Evolutionary conservation across 2,329 filamentous ascomycete species (phyloP).

Genomic region (Colletotrichum tofieldiae): DNA sequence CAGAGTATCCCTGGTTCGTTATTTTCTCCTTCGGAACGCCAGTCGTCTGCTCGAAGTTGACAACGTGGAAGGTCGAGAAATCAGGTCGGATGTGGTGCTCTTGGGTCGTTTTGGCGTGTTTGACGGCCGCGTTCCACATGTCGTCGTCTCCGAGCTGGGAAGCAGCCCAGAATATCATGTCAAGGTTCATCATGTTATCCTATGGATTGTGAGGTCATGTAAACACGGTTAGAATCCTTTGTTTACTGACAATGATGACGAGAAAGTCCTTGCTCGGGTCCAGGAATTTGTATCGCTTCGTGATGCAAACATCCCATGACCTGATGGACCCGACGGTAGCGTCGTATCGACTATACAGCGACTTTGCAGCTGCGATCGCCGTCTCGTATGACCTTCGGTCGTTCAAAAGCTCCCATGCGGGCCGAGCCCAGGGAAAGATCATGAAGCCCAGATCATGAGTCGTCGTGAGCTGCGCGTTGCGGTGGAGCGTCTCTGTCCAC

Average conservation of each 20-base stretch:
- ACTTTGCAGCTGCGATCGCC: constrained; percentile 53
- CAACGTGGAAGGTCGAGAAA: constrained; percentile 57
- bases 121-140: constrained; percentile 54
- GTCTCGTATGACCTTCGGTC: constrained; percentile 55
- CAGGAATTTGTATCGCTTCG: constrained; percentile 55
- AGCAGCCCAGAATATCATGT: constrained; percentile 60
- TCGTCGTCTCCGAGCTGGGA: constrained; percentile 49
- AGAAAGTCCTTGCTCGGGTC: constrained; percentile 56
- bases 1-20: no score
- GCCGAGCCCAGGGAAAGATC: constrained; percentile 56
- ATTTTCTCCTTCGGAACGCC: no score
- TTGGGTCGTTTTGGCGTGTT: constrained; percentile 58
- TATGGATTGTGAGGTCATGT: constrained; percentile 26
- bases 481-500: constrained; percentile 58
- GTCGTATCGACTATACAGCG: constrained; percentile 56
- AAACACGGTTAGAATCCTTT: neutral
- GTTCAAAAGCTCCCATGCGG: constrained; percentile 57
- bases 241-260: constrained; percentile 57
- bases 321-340: constrained; percentile 53
- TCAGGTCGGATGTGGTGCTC: constrained; percentile 58
- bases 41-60: no score
- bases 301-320: constrained; percentile 62
- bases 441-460: constrained; percentile 64
- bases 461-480: constrained; percentile 51
- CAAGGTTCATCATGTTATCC: constrained; percentile 60